Conservation (phyloP, 768 basidiomycete species). For the Suillus luteus region DNA sequence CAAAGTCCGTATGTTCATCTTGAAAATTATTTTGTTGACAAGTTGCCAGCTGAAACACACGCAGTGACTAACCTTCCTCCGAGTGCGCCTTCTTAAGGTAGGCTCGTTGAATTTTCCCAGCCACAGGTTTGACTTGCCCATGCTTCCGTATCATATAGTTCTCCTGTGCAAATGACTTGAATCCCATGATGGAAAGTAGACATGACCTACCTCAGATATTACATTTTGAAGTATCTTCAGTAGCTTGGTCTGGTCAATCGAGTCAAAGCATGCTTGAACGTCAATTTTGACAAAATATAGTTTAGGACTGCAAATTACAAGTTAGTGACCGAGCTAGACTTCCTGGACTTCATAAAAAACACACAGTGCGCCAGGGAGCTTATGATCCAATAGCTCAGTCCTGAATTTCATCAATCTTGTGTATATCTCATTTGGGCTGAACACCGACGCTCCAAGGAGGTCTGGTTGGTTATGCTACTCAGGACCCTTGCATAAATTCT, state of each 20-base stretch:
- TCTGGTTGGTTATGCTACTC: slow-evolving; percentile 60
- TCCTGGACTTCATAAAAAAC: slow-evolving; percentile 12
- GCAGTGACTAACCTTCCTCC: slow-evolving; percentile 47
- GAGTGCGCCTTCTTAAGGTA: slow-evolving; percentile 66
- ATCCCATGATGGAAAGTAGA: not conserved
- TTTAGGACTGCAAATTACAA: slow-evolving; percentile 58
- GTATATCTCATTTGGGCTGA: slow-evolving; percentile 84
- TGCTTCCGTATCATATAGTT: slow-evolving; percentile 71
- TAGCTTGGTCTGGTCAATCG: slow-evolving; percentile 86
- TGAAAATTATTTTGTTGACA: not conserved
- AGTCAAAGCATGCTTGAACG: slow-evolving; percentile 95
- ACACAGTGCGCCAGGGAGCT: slow-evolving; percentile 53
- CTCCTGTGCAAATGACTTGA: slow-evolving; percentile 48
- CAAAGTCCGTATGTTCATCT: slow-evolving; percentile 81
- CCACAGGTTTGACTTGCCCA: slow-evolving; percentile 59
- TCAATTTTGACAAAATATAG: slow-evolving; percentile 97
- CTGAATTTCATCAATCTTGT: slow-evolving; percentile 73
- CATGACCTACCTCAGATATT: slow-evolving; percentile 61
- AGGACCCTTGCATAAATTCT: slow-evolving; percentile 1
- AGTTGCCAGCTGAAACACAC: not conserved
- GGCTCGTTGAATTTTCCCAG: slow-evolving; percentile 57
- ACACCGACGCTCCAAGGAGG: slow-evolving; percentile 79
- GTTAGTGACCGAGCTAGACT: not conserved
- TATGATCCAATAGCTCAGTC: slow-evolving; percentile 40
- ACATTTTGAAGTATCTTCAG: slow-evolving; percentile 73